Conservation (phyloP, 140 eudicot species). For the Ambrosia hybrid region DNA sequence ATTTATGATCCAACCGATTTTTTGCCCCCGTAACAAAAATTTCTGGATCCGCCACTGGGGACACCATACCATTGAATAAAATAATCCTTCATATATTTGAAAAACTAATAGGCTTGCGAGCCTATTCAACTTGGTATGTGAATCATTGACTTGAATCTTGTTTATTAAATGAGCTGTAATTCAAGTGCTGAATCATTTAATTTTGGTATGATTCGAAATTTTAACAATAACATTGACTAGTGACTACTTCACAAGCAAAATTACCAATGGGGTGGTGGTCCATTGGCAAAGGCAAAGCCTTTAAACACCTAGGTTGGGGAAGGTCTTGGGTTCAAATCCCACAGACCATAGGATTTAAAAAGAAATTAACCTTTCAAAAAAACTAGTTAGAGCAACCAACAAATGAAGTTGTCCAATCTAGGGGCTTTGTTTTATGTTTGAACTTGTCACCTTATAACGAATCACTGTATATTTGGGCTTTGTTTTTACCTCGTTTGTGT, state of each 20-base stretch:
- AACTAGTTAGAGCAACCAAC: neutral
- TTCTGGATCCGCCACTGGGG: too few species aligned
- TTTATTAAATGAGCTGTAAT: neutral
- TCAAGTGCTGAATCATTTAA: neutral
- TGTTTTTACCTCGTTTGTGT: too few species aligned
- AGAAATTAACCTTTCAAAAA: too few species aligned
- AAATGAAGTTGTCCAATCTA: neutral
- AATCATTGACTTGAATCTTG: neutral
- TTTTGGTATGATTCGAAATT: neutral
- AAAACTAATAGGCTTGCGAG: neutral
- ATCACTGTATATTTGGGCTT: neutral
- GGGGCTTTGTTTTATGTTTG: neutral
- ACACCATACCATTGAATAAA: too few species aligned
- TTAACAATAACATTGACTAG: neutral
- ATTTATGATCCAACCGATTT: too few species aligned
- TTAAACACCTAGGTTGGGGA: too few species aligned
- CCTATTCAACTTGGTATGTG: neutral
- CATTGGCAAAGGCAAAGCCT: too few species aligned
- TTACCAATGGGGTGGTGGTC: too few species aligned
- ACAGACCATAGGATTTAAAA: too few species aligned
- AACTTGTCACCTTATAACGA: neutral
- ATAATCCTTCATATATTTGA: too few species aligned
- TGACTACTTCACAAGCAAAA: neutral
- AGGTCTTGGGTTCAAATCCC: too few species aligned
- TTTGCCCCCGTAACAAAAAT: too few species aligned